Percentiles rank a stretch among this genome's conserved stretches.
phyloP scores from a whole-genome alignment of 352 stramenopile species.

The Globisporangium ultimum region DNA sequence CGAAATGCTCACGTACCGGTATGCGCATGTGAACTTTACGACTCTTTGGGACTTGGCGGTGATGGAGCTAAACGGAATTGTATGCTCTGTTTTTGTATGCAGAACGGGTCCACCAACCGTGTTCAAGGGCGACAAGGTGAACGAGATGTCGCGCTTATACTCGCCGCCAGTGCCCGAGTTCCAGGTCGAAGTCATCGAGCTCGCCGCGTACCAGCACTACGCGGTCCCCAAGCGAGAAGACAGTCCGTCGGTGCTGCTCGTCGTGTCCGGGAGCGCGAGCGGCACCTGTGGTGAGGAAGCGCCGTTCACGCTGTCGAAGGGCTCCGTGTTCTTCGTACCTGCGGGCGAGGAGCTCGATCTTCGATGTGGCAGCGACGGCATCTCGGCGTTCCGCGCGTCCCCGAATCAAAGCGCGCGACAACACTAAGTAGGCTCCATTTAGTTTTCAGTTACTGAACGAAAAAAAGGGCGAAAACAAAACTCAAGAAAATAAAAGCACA shows the following conservation, averaged over 20 bases:
- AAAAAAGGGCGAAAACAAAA: not conserved
- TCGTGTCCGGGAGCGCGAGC: constrained; percentile 35
- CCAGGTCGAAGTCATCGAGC: constrained; percentile 72
- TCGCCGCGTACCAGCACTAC: constrained; percentile 36
- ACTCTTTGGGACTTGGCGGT: too few relatives aligned
- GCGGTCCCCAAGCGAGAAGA: constrained; percentile 23
- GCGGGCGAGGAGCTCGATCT: constrained; percentile 41
- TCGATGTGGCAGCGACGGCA: constrained; percentile 25
- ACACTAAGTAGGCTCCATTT: not conserved
- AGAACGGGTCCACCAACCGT: constrained; percentile 55
- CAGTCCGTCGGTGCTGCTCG: constrained; percentile 53
- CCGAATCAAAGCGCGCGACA: constrained; percentile 41
- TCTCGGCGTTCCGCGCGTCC: constrained; percentile 46
- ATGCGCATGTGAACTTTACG: constrained; percentile 10
- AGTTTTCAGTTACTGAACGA: constrained; percentile 6
- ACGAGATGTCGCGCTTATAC: constrained; percentile 80
- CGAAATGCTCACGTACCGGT: constrained; percentile 96
- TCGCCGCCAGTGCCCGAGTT: constrained; percentile 90
- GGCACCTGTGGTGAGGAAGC: not conserved
- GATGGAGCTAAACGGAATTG: too few relatives aligned
- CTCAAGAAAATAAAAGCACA: too few relatives aligned
- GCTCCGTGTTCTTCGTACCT: constrained; percentile 52
- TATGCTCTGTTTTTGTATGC: too few relatives aligned
- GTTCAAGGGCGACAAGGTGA: constrained; percentile 41
- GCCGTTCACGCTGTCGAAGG: constrained; percentile 15